Base-by-base conservation (phyloP, 1,284 basidiomycete genomes). In the Leccinum pachyderme region DNA sequence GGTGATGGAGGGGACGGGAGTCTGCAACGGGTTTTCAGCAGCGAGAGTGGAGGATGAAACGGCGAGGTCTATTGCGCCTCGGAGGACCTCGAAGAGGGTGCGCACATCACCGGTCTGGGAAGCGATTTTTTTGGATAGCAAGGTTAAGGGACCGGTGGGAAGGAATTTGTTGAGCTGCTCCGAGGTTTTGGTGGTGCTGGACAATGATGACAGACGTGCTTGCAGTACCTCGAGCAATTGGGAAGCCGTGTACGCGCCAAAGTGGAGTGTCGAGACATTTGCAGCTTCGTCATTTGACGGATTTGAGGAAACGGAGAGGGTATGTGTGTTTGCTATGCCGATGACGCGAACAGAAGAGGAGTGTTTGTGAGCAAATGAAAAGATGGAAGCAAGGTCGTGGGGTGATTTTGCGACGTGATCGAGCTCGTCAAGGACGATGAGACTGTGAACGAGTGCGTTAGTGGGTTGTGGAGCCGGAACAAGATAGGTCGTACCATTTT, bases 261-360 rank as follows among this genome's bases (percentile, higher is more conserved):
- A 91, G 65, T 92, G 89, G 37, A 90, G 70, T 1, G 90, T 92
- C 44, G 74, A 70, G 24, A 87, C 79, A 15, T 77, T 70, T 6
- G 72, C 59, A 31, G 59, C 50, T 12, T 65, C 69, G 44, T 63
- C 56, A 7, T 49, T 58, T 31, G 62, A 56, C 27, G 66, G 52
- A 29, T 31, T 59, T 18, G 63, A 46, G 1, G 67, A 63, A 3
- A 84, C 78, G 2, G 86, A 84, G 12, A 92, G 80, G 5, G 89
- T 91, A 64, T 92, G 89, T 0, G 88, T 91, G 60, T 92, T 92
- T 29, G 89, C 89, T 63, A 92, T 91, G 49, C 86, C 89, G 58
- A 92, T 83, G 24, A 67, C 72, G 44, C 88, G 81, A 49, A 91
- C 64, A 44, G 71, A 74, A 9, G 76, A 67, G 1, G 78, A 67